Evolutionary conservation across 2,329 filamentous ascomycete genomes (phyloP).

Genomic region (Pseudogymnoascus sp.): DNA sequence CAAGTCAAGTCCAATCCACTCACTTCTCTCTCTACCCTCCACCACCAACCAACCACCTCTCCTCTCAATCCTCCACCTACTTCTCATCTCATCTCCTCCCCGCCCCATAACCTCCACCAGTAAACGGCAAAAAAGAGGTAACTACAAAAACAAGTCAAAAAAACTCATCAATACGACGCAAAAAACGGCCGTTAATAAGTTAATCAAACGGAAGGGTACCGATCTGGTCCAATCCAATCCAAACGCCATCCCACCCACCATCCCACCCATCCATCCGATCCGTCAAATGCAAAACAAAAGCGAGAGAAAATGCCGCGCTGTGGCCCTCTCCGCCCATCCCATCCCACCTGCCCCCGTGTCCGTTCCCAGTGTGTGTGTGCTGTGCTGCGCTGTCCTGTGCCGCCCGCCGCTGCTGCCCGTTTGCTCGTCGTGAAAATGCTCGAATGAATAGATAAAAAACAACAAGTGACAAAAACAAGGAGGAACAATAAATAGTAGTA

Average conservation of each 20-base stretch:
- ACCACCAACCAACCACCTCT: neutral
- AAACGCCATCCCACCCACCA: neutral
- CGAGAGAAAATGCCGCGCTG: slow-evolving; percentile 4
- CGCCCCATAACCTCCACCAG: neutral
- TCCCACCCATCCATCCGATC: neutral
- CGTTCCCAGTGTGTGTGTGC: neutral
- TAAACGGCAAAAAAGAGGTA: neutral
- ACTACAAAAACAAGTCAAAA: slow-evolving; percentile 6
- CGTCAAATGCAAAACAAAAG: slow-evolving; percentile 1
- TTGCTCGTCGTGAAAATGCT: neutral
- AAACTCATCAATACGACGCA: slow-evolving; percentile 8
- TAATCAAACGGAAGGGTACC: slow-evolving; percentile 3
- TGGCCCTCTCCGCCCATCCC: neutral
- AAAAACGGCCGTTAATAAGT: slow-evolving; percentile 3
- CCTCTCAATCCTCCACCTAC: too few species aligned
- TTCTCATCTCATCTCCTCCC: too few species aligned
- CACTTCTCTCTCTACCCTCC: neutral
- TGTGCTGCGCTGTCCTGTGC: neutral
- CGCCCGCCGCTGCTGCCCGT: neutral
- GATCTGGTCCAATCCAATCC: slow-evolving; percentile 5
- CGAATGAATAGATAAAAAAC: neutral
- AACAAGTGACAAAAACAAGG: neutral
- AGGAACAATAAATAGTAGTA: neutral
- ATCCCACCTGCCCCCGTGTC: neutral
- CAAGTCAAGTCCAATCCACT: neutral